phyloP scores from a whole-genome alignment of 2,329 filamentous ascomycete species.

The Lasiodiplodia citricola region DNA sequence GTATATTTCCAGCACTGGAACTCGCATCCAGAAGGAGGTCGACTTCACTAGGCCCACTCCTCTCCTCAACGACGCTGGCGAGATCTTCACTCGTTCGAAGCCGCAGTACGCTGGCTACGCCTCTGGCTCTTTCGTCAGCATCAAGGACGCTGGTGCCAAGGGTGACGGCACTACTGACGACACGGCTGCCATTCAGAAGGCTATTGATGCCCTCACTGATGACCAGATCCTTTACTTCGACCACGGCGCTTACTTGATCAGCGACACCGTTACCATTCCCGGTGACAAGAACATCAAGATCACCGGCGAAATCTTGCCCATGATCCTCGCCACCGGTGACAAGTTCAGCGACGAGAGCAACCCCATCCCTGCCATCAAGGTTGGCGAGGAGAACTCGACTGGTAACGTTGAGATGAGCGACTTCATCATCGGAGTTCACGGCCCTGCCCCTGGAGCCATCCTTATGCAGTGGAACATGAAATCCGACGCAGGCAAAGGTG shows the following conservation, averaged over 20 bases:
- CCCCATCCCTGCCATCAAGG: slow-evolving; percentile 82
- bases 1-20: slow-evolving; percentile 61
- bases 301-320: slow-evolving; percentile 87
- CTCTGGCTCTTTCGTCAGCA: slow-evolving; percentile 76
- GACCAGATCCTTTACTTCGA: slow-evolving; percentile 69
- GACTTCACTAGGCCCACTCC: slow-evolving; percentile 65
- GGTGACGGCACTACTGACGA: slow-evolving; percentile 90
- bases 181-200: slow-evolving; percentile 79
- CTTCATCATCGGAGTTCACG: slow-evolving; percentile 82
- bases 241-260: slow-evolving; percentile 67
- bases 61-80: slow-evolving; percentile 69
- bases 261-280: slow-evolving; percentile 64
- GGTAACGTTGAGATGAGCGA: slow-evolving; percentile 88
- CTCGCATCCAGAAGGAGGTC: slow-evolving; percentile 62
- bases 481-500: slow-evolving; percentile 70
- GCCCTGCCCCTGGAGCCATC: slow-evolving; percentile 83
- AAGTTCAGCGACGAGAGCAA: slow-evolving; percentile 76
- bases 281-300: slow-evolving; percentile 76
- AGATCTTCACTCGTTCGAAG: slow-evolving; percentile 82
- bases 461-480: slow-evolving; percentile 91
- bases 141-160: slow-evolving; percentile 81
- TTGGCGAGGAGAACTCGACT: slow-evolving; percentile 76
- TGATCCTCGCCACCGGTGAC: slow-evolving; percentile 81
- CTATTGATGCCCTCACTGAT: slow-evolving; percentile 70
- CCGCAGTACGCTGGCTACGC: slow-evolving; percentile 80